Evolutionary conservation across 805 yeast species (phyloP).

Genomic region (Kodamaea leandrae): DNA sequence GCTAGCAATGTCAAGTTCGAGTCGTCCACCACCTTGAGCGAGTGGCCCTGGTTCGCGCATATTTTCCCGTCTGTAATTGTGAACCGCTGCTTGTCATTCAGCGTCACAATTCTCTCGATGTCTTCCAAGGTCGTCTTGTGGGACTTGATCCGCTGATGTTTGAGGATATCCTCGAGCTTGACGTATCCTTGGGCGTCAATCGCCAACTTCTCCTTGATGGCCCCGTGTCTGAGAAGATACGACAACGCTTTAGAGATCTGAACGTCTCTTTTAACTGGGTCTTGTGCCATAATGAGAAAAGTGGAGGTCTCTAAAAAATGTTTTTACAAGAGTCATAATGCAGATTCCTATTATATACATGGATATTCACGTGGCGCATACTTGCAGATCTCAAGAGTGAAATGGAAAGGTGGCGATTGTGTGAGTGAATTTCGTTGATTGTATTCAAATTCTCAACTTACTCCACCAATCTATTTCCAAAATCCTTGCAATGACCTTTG

Average conservation of each 20-base stretch:
- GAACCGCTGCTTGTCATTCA: conserved; percentile 72
- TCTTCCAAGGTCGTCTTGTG: conserved; percentile 55
- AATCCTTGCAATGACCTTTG: too few relatives aligned
- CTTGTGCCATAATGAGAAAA: too few relatives aligned
- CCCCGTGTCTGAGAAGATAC: conserved; percentile 83
- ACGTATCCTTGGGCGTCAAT: conserved; percentile 73
- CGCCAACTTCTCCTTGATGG: conserved; percentile 58
- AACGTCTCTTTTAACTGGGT: conserved; percentile 36
- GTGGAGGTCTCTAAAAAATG: too few relatives aligned
- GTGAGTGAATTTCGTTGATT: too few relatives aligned
- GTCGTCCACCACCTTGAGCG: conserved; percentile 49
- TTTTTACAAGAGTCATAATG: too few relatives aligned
- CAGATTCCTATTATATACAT: too few relatives aligned
- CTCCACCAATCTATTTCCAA: too few relatives aligned
- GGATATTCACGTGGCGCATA: too few relatives aligned
- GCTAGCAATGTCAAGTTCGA: conserved; percentile 37
- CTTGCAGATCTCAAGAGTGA: too few relatives aligned
- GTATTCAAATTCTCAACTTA: too few relatives aligned
- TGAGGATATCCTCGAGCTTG: conserved; percentile 49
- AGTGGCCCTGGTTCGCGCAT: conserved; percentile 96
- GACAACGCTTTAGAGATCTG: conserved; percentile 72
- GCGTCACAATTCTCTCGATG: conserved; percentile 55
- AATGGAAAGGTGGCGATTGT: too few relatives aligned
- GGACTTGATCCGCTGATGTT: conserved; percentile 57
- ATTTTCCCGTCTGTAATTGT: conserved; percentile 43